A percentile compares a stretch with the other conserved stretches of the same genome.
Evolutionary conservation across 345 rosid species (phyloP).

Genomic region (Eucalyptus fibrosa): DNA sequence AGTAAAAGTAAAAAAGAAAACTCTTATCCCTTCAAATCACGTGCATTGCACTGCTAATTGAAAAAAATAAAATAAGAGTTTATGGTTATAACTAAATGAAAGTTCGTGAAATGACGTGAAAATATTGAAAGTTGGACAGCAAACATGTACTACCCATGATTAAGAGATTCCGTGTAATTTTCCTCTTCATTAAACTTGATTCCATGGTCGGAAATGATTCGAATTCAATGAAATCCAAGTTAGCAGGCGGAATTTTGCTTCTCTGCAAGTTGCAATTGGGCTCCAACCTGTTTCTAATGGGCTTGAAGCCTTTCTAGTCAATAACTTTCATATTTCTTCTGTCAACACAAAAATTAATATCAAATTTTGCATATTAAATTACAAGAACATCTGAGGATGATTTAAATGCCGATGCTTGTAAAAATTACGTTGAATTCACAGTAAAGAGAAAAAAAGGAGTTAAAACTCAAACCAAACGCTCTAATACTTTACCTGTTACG

Average conservation of each 20-base stretch:
- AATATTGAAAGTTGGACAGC: background rate
- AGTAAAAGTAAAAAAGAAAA: background rate
- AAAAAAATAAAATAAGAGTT: background rate
- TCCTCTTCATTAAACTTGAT: background rate
- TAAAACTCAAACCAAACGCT: background rate
- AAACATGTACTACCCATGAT: background rate
- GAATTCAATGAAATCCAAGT: background rate
- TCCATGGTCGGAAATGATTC: background rate
- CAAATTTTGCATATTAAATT: background rate
- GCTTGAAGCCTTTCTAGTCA: background rate
- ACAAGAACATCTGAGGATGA: background rate
- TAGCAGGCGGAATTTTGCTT: background rate
- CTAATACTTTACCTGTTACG: background rate
- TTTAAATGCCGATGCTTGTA: background rate
- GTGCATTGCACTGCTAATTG: fast-evolving
- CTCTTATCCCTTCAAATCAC: background rate
- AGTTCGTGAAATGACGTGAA: background rate
- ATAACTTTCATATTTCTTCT: background rate
- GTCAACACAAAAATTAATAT: background rate
- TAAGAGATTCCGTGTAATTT: background rate
- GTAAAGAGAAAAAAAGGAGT: background rate
- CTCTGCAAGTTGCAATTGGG: background rate
- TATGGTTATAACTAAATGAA: background rate
- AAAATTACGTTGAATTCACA: background rate
- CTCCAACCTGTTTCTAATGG: background rate